Evolutionary conservation across 208 protist genomes (phyloP).

Genomic region (Crithidia thermophila): DNA sequence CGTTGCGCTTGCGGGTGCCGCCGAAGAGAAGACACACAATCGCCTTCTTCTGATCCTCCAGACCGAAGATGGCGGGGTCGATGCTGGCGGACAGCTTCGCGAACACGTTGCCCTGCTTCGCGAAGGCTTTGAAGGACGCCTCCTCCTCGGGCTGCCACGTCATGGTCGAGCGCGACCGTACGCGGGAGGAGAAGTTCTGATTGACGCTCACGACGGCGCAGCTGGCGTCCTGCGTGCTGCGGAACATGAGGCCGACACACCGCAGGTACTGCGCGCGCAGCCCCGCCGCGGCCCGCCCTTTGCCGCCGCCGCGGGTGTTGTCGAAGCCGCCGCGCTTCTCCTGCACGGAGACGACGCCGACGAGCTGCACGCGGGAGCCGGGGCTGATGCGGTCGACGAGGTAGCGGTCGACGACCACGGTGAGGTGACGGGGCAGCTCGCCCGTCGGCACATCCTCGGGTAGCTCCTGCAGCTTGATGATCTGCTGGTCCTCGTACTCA

Average conservation of each 20-base stretch:
- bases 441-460: slow-evolving; percentile 95
- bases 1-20: slow-evolving; percentile 96
- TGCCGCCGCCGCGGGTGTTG: slow-evolving; percentile 33
- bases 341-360: slow-evolving; percentile 85
- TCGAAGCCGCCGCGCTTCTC: slow-evolving; percentile 73
- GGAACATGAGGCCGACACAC: slow-evolving; percentile 88
- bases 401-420: slow-evolving; percentile 90
- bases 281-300: slow-evolving; percentile 58
- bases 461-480: slow-evolving; percentile 95
- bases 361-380: slow-evolving; percentile 97
- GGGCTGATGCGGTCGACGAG: slow-evolving; percentile 95
- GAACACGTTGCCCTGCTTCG: slow-evolving; percentile 91
- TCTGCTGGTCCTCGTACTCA: slow-evolving; percentile 93
- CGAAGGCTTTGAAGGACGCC: slow-evolving; percentile 89
- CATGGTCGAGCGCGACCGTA: slow-evolving; percentile 74
- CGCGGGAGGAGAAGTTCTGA: slow-evolving; percentile 87
- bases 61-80: slow-evolving; percentile 98
- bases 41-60: slow-evolving; percentile 97
- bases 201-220: slow-evolving; percentile 79
- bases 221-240: slow-evolving; percentile 34
- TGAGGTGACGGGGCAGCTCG: slow-evolving; percentile 91
- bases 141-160: slow-evolving; percentile 91
- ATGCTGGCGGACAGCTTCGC: slow-evolving; percentile 94
- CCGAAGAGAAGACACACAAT: slow-evolving; percentile 98
- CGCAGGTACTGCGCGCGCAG: slow-evolving; percentile 92